phyloP scores from a whole-genome alignment of 345 rosid species.

The Hibiscus trionum region DNA sequence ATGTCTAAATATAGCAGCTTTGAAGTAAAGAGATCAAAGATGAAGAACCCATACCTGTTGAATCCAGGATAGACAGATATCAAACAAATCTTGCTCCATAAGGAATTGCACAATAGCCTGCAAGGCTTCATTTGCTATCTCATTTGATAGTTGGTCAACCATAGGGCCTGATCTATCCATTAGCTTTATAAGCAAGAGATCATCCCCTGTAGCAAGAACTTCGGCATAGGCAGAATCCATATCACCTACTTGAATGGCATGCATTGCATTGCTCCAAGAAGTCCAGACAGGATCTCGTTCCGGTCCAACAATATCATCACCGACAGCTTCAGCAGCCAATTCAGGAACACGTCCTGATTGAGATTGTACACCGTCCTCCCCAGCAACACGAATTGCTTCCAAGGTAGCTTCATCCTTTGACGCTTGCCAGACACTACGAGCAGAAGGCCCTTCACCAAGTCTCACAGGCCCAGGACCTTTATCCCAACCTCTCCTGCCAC shows the following conservation, averaged over 20 bases:
- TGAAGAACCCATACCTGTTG: slow-evolving; percentile 65
- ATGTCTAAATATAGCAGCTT: slow-evolving; percentile 3
- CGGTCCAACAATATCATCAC: slow-evolving; percentile 57
- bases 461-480: slow-evolving; percentile 66
- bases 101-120: slow-evolving; percentile 72
- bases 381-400: slow-evolving; percentile 96
- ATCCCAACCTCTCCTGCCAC: slow-evolving; percentile 80
- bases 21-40: background rate
- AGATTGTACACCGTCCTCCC: slow-evolving; percentile 63
- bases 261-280: slow-evolving; percentile 92
- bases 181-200: slow-evolving; percentile 82
- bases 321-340: slow-evolving; percentile 71
- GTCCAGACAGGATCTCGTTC: slow-evolving; percentile 81
- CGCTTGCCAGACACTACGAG: slow-evolving; percentile 99
- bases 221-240: slow-evolving; percentile 85
- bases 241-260: slow-evolving; percentile 83
- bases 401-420: slow-evolving; percentile 97
- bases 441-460: slow-evolving; percentile 97
- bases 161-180: slow-evolving; percentile 95
- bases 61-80: slow-evolving; percentile 85
- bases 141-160: slow-evolving; percentile 79
- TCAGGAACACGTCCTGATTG: slow-evolving; percentile 71
- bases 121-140: slow-evolving; percentile 68
- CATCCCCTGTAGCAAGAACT: slow-evolving; percentile 69
- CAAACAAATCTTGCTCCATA: slow-evolving; percentile 71